Percentiles rank a stretch among this genome's conserved stretches.
Evolutionary conservation across 2,329 filamentous ascomycete species (phyloP).

Genomic region (Arthrobotrys entomopaga): DNA sequence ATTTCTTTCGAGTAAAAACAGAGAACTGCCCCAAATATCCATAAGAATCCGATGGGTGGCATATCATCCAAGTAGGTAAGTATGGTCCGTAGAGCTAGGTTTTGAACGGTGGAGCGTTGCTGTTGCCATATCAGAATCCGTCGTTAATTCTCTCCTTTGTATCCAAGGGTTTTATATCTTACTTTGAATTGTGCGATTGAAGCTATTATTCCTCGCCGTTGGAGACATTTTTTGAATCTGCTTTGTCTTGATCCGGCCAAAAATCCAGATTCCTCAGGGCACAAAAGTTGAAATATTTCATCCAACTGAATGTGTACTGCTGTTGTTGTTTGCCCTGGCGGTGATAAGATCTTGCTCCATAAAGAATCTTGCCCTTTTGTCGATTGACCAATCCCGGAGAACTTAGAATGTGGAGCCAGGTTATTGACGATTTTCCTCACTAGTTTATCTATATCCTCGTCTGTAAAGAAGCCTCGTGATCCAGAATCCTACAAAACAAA

Average conservation of each 20-base stretch:
- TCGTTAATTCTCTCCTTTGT: background rate
- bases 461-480: background rate
- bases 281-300: conserved; percentile 37
- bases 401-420: too few species aligned
- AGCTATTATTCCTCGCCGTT: background rate
- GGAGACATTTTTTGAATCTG: conserved; percentile 21
- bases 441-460: background rate
- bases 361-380: too few species aligned
- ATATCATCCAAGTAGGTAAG: background rate
- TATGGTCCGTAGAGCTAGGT: background rate
- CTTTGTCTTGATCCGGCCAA: conserved; percentile 1
- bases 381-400: too few species aligned
- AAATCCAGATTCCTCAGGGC: conserved; percentile 34
- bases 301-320: background rate
- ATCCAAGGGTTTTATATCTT: background rate
- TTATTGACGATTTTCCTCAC: background rate
- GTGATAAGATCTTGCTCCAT: too few species aligned
- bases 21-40: background rate
- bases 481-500: too few species aligned
- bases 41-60: background rate
- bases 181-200: conserved; percentile 18
- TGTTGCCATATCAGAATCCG: too few species aligned
- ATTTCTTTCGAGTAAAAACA: background rate
- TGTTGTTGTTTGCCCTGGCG: background rate
- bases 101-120: background rate